These are phyloP conservation scores for Bothriochloa decipiens DNA, from an alignment of 176 grass and related monocot species.

Conservation along the genomic window DNA sequence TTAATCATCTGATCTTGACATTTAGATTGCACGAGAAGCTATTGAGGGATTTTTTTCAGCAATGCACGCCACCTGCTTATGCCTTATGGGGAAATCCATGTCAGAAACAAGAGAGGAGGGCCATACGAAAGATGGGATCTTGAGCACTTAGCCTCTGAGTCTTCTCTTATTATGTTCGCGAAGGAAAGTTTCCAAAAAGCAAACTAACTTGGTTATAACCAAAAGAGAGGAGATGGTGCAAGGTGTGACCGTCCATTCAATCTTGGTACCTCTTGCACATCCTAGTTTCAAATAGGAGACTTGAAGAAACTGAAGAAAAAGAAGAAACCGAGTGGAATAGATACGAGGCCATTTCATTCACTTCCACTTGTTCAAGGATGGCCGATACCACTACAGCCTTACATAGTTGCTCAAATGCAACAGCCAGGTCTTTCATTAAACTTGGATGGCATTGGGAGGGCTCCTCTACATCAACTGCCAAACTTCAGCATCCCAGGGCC, in stretches of 20 bases:
- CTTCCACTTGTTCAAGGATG: slow-evolving; percentile 5
- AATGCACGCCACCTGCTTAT: slow-evolving; percentile 47
- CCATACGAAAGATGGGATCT: slow-evolving; percentile 55
- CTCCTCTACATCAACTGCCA: slow-evolving; percentile 1
- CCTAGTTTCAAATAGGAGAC: slow-evolving; percentile 45
- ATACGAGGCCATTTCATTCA: not conserved
- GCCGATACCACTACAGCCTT: slow-evolving; percentile 8
- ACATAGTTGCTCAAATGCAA: slow-evolving; percentile 5
- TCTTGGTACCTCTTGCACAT: slow-evolving; percentile 50
- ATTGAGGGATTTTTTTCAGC: slow-evolving; percentile 39
- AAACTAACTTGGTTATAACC: slow-evolving; percentile 62
- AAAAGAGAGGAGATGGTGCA: slow-evolving; percentile 62
- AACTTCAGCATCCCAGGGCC: slow-evolving; percentile 5
- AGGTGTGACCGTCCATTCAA: slow-evolving; percentile 48
- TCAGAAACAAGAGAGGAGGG: slow-evolving; percentile 56
- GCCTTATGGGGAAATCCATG: slow-evolving; percentile 61
- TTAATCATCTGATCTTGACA: slow-evolving; percentile 9
- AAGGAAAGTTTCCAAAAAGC: slow-evolving; percentile 40
- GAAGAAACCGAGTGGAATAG: not conserved
- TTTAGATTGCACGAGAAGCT: slow-evolving; percentile 57
- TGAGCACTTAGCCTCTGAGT: slow-evolving; percentile 35
- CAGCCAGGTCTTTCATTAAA: slow-evolving; percentile 3
- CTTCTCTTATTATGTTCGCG: slow-evolving; percentile 36
- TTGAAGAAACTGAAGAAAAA: slow-evolving; percentile 27
- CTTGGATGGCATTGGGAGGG: not conserved